A percentile compares a stretch with the other conserved stretches of the same genome.
Conservation (phyloP, 2,329 filamentous ascomycete genomes). For the Pseudogymnoascus sp. region DNA sequence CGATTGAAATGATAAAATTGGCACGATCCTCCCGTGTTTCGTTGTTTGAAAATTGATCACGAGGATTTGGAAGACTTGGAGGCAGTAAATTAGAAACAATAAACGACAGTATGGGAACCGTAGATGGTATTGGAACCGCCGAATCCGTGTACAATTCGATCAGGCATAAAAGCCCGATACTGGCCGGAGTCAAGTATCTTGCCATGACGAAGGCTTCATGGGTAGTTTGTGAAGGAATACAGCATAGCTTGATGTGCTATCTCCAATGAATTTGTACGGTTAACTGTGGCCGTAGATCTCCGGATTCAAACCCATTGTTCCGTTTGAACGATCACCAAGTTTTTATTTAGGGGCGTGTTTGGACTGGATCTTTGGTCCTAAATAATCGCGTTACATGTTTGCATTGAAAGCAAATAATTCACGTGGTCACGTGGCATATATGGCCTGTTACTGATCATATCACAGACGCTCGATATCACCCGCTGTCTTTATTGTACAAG, state of each 20-base stretch:
- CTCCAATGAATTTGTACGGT: background rate
- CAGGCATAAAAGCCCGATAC: constrained; percentile 72
- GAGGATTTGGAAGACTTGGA: constrained; percentile 28
- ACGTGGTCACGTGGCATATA: background rate
- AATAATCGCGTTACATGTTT: constrained; percentile 3
- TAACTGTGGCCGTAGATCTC: background rate
- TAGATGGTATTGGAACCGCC: constrained; percentile 58
- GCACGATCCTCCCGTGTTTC: background rate
- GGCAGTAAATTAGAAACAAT: constrained; percentile 62
- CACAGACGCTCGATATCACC: background rate
- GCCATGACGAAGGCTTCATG: constrained; percentile 44
- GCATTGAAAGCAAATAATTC: background rate
- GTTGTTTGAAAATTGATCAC: constrained; percentile 10
- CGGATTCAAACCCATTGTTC: background rate
- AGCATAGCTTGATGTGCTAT: background rate
- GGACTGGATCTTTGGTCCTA: background rate
- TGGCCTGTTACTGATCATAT: background rate
- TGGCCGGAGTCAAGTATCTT: constrained; percentile 80
- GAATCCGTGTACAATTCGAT: constrained; percentile 73
- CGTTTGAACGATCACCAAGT: background rate
- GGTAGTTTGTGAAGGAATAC: background rate
- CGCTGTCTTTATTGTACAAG: background rate
- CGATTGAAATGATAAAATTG: constrained; percentile 42
- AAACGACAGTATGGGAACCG: constrained; percentile 69
- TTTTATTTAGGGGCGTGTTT: background rate